Evolutionary conservation across 768 basidiomycete species (phyloP).

Genomic region (Panus rudis): DNA sequence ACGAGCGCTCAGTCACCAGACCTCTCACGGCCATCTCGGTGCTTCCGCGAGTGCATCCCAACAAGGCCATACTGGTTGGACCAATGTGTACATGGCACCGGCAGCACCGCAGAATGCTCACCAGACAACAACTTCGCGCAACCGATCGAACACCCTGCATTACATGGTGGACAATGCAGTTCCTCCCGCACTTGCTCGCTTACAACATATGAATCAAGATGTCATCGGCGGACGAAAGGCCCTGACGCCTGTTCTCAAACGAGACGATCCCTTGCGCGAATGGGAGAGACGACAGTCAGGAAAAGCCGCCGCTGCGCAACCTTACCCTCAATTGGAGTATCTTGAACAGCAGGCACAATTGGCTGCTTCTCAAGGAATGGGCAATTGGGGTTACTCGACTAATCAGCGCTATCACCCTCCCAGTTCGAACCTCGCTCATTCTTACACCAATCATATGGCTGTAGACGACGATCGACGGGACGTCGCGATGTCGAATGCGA

Average conservation of each 20-base stretch:
- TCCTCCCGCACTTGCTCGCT: conserved; percentile 87
- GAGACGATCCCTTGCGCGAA: conserved; percentile 92
- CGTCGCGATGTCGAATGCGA: conserved; percentile 75
- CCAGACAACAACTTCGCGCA: conserved; percentile 55
- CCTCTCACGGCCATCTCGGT: conserved; percentile 40
- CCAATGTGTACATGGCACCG: conserved; percentile 34
- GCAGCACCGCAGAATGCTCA: conserved; percentile 63
- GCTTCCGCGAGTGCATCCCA: conserved; percentile 18
- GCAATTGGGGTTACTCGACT: conserved; percentile 40
- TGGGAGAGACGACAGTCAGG: conserved; percentile 90
- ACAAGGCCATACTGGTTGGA: too few relatives aligned
- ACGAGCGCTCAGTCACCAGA: conserved; percentile 41
- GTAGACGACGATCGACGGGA: conserved; percentile 70
- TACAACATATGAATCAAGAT: conserved; percentile 86
- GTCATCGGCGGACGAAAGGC: conserved; percentile 73
- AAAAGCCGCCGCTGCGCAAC: conserved; percentile 60
- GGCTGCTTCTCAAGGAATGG: conserved; percentile 54
- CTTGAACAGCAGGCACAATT: conserved; percentile 91
- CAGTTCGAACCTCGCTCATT: conserved; percentile 59
- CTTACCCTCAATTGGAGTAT: conserved; percentile 86
- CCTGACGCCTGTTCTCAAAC: conserved; percentile 87
- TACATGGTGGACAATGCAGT: conserved; percentile 78
- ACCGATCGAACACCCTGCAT: conserved; percentile 88
- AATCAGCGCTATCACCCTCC: conserved; percentile 42
- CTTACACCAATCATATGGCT: conserved; percentile 52